Evolutionary conservation across 1,284 basidiomycete species (phyloP), one percentile per base, ranked within the genome.

Genomic region (Rugosomyces carneus): DNA sequence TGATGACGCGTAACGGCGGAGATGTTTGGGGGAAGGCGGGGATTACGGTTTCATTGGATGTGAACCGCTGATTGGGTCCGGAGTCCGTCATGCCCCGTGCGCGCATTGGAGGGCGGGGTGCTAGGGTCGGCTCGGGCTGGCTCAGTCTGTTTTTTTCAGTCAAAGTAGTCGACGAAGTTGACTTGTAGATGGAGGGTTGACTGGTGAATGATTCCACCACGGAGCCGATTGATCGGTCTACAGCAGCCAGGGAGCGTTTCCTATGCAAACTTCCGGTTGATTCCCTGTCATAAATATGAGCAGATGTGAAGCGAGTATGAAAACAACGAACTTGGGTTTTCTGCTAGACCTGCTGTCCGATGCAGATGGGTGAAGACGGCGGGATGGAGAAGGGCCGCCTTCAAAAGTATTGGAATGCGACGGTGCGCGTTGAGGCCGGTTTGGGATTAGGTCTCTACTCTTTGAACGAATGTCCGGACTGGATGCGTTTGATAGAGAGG

Each of bases 41-140:
- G 8, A 13, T 41, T 19, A 46, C 41, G 41, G 47, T 26, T 51
- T 54, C 31, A 48, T 51, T 54, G 55, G 48, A 60, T 7, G 61
- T 41, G 38, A 65, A 60, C 5, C 57, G 58, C 26, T 57, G 57
- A 23, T 39, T 45, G 26, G 52, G 26, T 2, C 59, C 63, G 40
- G 52, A 64, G 38, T 78, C 73, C 1, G 77, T 79, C 66, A 77
- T 68, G n/a, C 78, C 77, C 56, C 78, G 62, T 8, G 75, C 63
- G 18, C 77, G 70, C 57, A 68, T 61, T 6, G 60, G 62, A 11
- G 68, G 67, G 16, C 68, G 66, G 26, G 53, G 54, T 19, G 48
- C 45, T 20, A 53, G 55, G 20, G 49, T 42, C 5, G 57, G 49
- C 24, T 62, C 61, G 2, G 67, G 64, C 27, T 66, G 62, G 43